Base-by-base conservation (phyloP, 179 eudicot species). In the Heliamphora pulchella region DNA sequence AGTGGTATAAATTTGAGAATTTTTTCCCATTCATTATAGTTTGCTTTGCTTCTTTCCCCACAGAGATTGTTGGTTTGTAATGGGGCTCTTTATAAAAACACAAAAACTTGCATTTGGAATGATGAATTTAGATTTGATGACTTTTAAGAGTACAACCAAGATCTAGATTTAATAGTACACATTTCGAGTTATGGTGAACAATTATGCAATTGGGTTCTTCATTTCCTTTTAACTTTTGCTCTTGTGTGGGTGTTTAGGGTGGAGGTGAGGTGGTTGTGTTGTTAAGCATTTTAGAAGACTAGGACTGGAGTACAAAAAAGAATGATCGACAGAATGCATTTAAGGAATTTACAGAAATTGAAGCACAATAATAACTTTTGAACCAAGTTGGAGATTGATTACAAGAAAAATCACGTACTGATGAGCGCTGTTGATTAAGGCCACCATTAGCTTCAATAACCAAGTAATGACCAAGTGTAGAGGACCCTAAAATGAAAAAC, bases 391-490 rank as follows among this genome's bases (percentile, higher is more conserved):
- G 73, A 43, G 47, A 77, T 17, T 10, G 59, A 50, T 58, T 58
- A 20, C 43, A 68, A 39, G 41, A 57, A 58, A 78, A 64, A 63
- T n/a, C 14, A 71, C 88, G 61, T 89, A 94, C 98, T 83, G 98
- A 90, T 74, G 94, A 88, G 18, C 98, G 87, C 78, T 94, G 98
- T 64, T 94, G 98, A 84, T 94, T 94, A 67, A 94, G 92, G 71
- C 97, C 97, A 22, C 98, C 97, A 87, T 94, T 92, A 76, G 94
- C 98, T 58, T 92, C 98, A 14, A 94, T 87, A 79, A 94, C 81
- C 78, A 94, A 83, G 81, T 89, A 94, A 31, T 85, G 85, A 74
- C 78, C 83, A 71, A 64, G 72, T 53, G 39, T 71, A 8, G 77
- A 67, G 14, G 83, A 8, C 54, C 85, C 96, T 90, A 86, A 75